Base-by-base conservation (phyloP, 768 basidiomycete species). In the Suillus americanus region DNA sequence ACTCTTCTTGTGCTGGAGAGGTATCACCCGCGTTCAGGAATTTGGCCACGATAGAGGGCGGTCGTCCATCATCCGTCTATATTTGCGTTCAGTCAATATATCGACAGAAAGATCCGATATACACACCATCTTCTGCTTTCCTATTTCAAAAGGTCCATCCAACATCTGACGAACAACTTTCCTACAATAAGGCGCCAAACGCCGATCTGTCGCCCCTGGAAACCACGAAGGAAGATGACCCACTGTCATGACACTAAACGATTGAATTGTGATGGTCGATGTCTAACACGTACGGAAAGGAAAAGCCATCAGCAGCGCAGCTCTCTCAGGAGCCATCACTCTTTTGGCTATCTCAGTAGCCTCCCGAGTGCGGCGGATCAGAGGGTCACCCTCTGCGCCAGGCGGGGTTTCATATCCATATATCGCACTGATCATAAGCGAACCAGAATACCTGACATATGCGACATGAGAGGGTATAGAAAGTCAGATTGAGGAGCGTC, bases 111-210 rank as follows among this genome's bases (percentile, higher is more conserved):
- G n/a, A 38, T 7, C 13, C 37, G 35, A 23, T 3, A 7, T 9
- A 63, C 62, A 9, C 38, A 75, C 77, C 68, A 78, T 69, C 37
- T 71, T 63, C 33, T 61, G 28, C 65, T 75, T 73, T 3, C 70
- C 71, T 53, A 62, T 66, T 1, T 67, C 56, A 53, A 69, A 74
- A 5, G 78, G 76, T 55, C 30, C 51, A 37, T 68, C 68, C 69
- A n/a, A 63, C 65, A 46, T 46, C 23, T 3, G 50, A 30, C 37
- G 30, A 14, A 51, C 18, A 20, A 50, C 33, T 30, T 45, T 45
- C 51, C 40, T 53, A 35, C 18, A 65, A 30, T 33, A 7, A 35
- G 23, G 14, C 3, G 55, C 63, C 57, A 40, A 12, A 1, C 48
- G 25, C 28, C 33, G 63, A 25, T 57, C 59, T 45, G 56, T 25